phyloP scores from a whole-genome alignment of 179 eudicot genomes.

The Sideroxylon spinosum region DNA sequence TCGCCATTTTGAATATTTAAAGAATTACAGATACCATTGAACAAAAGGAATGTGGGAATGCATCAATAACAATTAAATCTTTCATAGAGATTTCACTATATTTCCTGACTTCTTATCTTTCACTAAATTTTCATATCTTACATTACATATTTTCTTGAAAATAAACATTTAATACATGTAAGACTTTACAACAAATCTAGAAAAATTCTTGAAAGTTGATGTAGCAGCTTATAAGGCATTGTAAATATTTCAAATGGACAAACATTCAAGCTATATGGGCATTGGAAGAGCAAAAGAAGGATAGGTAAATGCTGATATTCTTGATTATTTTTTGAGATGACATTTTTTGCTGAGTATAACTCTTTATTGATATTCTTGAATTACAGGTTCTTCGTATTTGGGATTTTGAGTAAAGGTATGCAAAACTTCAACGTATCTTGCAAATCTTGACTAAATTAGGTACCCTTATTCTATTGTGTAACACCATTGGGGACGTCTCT shows the following conservation, averaged over 20 bases:
- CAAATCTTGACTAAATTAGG: slow-evolving; percentile 16
- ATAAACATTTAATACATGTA: not conserved
- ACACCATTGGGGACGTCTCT: slow-evolving; percentile 94
- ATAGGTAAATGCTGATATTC: slow-evolving; percentile 41
- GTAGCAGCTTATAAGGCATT: slow-evolving; percentile 86
- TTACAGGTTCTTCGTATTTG: slow-evolving; percentile 91
- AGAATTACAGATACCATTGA: slow-evolving; percentile 78
- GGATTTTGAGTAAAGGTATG: slow-evolving; percentile 97
- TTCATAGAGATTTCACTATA: slow-evolving; percentile 83
- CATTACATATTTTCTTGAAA: not conserved
- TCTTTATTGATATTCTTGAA: slow-evolving; percentile 10
- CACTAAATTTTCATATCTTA: too few species aligned
- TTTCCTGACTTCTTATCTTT: slow-evolving; percentile 26
- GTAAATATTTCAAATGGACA: slow-evolving; percentile 92
- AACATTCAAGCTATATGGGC: slow-evolving; percentile 99
- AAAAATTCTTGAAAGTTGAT: slow-evolving; percentile 89
- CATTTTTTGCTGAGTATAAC: slow-evolving; percentile 1
- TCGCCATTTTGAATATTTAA: slow-evolving; percentile 89
- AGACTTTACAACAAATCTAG: slow-evolving; percentile 41
- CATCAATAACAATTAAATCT: slow-evolving; percentile 75
- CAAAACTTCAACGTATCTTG: slow-evolving; percentile 5
- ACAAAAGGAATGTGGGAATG: slow-evolving; percentile 65
- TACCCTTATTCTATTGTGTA: slow-evolving; percentile 60
- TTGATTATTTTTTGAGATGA: not conserved
- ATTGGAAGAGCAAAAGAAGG: slow-evolving; percentile 98